These are phyloP conservation scores for Claviceps africana DNA, from an alignment of 2,329 filamentous ascomycete species.

Conservation along the genomic window DNA sequence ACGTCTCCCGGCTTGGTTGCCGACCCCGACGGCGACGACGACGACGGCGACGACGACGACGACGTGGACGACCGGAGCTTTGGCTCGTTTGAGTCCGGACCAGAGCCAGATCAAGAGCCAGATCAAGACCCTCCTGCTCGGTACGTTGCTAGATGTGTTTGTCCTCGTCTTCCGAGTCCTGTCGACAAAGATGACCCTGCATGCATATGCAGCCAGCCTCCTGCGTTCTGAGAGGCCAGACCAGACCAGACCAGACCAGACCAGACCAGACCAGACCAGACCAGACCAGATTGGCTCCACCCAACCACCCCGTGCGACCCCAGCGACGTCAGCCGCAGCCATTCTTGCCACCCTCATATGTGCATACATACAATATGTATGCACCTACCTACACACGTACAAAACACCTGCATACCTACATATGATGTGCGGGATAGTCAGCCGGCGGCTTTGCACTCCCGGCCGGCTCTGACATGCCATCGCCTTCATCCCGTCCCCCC, in stretches of 20 bases:
- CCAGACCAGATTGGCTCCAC: too few relatives aligned
- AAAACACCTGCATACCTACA: too few relatives aligned
- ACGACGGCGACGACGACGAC: conserved; percentile 14
- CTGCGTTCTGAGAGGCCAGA: too few relatives aligned
- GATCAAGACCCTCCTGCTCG: conserved; percentile 11
- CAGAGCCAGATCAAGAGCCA: conserved; percentile 18
- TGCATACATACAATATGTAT: too few relatives aligned
- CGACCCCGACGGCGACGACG: conserved; percentile 20
- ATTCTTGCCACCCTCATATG: too few relatives aligned
- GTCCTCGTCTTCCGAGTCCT: neutral
- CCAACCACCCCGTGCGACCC: too few relatives aligned
- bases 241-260: too few relatives aligned
- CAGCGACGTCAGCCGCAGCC: too few relatives aligned
- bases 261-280: too few relatives aligned
- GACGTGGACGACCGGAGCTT: conserved; percentile 20
- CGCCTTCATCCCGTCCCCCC: neutral
- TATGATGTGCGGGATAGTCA: neutral
- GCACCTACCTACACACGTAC: too few relatives aligned
- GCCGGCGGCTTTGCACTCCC: neutral
- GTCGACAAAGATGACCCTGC: too few relatives aligned
- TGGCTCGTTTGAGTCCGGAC: conserved; percentile 21
- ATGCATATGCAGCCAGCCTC: too few relatives aligned
- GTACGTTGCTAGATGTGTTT: conserved; percentile 1
- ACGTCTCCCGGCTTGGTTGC: conserved; percentile 15
- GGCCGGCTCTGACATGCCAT: neutral